Percentiles rank a stretch among this genome's conserved stretches.
phyloP scores from a whole-genome alignment of 768 basidiomycete genomes.

The Mycena capillaripes region DNA sequence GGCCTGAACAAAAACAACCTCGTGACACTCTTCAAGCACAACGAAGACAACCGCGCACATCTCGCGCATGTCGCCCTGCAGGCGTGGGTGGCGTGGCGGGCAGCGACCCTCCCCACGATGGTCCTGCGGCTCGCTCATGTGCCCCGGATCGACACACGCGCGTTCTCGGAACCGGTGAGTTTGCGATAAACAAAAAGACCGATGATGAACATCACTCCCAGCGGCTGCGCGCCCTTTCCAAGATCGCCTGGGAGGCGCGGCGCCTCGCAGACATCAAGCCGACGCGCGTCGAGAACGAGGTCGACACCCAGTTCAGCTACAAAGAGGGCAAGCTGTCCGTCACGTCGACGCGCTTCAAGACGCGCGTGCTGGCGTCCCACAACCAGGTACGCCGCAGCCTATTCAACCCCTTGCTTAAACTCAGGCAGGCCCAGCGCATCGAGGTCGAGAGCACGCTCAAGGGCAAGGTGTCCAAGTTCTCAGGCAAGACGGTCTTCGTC shows the following conservation, averaged over 20 bases:
- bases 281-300: slow-evolving; percentile 58
- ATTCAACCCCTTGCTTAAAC: not conserved
- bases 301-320: slow-evolving; percentile 46
- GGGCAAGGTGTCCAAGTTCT: slow-evolving; percentile 20
- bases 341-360: slow-evolving; percentile 57
- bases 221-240: slow-evolving; percentile 48
- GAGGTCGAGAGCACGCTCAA: slow-evolving; percentile 28
- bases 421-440: slow-evolving; percentile 10
- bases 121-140: slow-evolving; percentile 30
- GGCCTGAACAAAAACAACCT: slow-evolving; percentile 45
- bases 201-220: not conserved
- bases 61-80: slow-evolving; percentile 47
- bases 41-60: slow-evolving; percentile 37
- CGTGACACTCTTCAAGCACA: slow-evolving; percentile 45
- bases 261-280: slow-evolving; percentile 61
- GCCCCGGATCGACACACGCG: slow-evolving; percentile 43
- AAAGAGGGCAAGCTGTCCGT: slow-evolving; percentile 53
- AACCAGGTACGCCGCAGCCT: slow-evolving; percentile 42
- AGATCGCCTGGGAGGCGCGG: slow-evolving; percentile 54
- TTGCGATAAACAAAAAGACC: not conserved
- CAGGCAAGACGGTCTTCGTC: slow-evolving; percentile 38
- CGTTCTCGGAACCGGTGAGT: slow-evolving; percentile 47
- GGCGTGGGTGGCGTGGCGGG: slow-evolving; percentile 61
- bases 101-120: slow-evolving; percentile 37
- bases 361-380: slow-evolving; percentile 50